Evolutionary conservation across 2,329 filamentous ascomycete species (phyloP).

Genomic region (Parastagonospora avenae): DNA sequence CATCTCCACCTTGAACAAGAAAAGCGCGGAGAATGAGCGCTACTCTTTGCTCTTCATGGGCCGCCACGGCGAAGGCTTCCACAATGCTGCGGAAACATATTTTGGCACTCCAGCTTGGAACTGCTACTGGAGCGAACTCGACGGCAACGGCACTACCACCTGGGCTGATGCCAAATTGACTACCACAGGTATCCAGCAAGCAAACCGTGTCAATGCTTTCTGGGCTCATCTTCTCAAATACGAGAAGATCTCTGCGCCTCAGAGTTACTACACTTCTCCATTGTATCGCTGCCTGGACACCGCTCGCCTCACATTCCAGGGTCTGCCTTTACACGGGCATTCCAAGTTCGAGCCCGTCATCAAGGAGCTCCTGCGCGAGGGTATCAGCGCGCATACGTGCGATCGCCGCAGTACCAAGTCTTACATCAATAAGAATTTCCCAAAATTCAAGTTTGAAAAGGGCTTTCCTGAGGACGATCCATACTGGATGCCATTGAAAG

Average conservation of each 20-base stretch:
- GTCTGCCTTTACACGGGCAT: constrained; percentile 57
- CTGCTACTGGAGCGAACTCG: constrained; percentile 68
- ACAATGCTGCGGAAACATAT: constrained; percentile 68
- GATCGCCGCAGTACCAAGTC: constrained; percentile 64
- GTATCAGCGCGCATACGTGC: constrained; percentile 71
- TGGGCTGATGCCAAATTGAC: constrained; percentile 72
- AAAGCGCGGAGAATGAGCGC: constrained; percentile 51
- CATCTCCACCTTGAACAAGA: constrained; percentile 60
- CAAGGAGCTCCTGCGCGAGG: constrained; percentile 70
- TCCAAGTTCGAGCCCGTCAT: constrained; percentile 62
- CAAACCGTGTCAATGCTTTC: constrained; percentile 63
- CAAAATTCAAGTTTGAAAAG: constrained; percentile 61
- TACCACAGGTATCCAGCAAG: constrained; percentile 61
- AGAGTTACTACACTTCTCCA: constrained; percentile 69
- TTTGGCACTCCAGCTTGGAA: constrained; percentile 75
- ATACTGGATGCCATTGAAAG: constrained; percentile 55
- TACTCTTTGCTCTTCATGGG: constrained; percentile 73
- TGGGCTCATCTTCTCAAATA: constrained; percentile 58
- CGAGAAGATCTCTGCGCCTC: constrained; percentile 64
- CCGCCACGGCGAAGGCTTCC: constrained; percentile 71
- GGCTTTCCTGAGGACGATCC: constrained; percentile 66
- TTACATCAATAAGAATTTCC: constrained; percentile 60
- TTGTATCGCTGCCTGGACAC: constrained; percentile 68
- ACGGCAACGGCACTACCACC: constrained; percentile 65
- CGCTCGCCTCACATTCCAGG: constrained; percentile 64